phyloP scores from a whole-genome alignment of 164 flowering plant species.

The Vitis labrusca region DNA sequence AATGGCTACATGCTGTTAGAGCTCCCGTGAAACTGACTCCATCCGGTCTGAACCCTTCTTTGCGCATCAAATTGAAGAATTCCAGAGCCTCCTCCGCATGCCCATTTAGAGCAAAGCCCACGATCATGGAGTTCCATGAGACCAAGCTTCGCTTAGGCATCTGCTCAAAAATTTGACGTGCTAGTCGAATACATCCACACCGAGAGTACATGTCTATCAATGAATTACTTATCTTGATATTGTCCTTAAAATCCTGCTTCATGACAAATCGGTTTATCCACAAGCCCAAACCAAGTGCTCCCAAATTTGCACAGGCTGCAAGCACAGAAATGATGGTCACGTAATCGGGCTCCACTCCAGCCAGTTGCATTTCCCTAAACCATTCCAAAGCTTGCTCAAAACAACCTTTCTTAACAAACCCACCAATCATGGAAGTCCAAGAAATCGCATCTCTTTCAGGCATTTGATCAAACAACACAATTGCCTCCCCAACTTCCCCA shows the following conservation, averaged over 20 bases:
- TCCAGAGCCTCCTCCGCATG: slow-evolving; percentile 49
- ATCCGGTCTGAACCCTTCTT: slow-evolving; percentile 55
- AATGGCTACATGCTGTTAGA: slow-evolving; percentile 70
- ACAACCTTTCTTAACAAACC: slow-evolving; percentile 46
- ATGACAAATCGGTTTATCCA: slow-evolving; percentile 49
- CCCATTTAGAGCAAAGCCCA: slow-evolving; percentile 63
- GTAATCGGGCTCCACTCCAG: slow-evolving; percentile 53
- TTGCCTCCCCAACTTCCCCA: slow-evolving; percentile 36
- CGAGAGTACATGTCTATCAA: slow-evolving; percentile 66
- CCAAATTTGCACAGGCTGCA: slow-evolving; percentile 58
- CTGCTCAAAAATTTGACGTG: slow-evolving; percentile 39
- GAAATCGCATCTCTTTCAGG: slow-evolving; percentile 54
- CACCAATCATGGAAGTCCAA: slow-evolving; percentile 60
- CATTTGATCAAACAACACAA: slow-evolving; percentile 57
- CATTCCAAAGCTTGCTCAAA: slow-evolving; percentile 47
- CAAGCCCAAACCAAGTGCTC: slow-evolving; percentile 45
- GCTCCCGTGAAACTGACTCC: slow-evolving; percentile 68
- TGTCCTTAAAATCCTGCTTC: slow-evolving; percentile 24
- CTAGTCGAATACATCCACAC: slow-evolving; percentile 59
- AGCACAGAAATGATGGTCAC: slow-evolving; percentile 54
- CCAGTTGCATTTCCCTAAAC: slow-evolving; percentile 53
- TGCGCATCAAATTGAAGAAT: slow-evolving; percentile 43
- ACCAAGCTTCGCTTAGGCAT: slow-evolving; percentile 50
- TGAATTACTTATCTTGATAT: slow-evolving; percentile 45
- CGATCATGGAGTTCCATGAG: slow-evolving; percentile 66